phyloP scores from a whole-genome alignment of 306 rosid genomes.

The Astragalus glycyphyllos region DNA sequence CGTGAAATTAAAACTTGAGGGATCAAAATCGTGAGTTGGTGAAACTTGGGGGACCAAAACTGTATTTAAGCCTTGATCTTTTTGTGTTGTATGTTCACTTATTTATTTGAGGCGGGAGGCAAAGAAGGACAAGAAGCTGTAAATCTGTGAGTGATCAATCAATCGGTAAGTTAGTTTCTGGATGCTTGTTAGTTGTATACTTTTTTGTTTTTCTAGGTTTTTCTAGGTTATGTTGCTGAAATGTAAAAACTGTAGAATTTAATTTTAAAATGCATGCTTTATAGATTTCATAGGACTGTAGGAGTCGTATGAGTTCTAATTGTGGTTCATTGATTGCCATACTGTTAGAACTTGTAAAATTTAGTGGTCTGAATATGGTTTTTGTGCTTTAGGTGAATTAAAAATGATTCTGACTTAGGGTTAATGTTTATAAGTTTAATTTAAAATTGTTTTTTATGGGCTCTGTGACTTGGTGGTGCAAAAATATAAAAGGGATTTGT shows the following conservation, averaged over 20 bases:
- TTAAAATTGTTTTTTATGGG: neutral
- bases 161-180: too few species aligned
- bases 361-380: too few species aligned
- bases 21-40: too few species aligned
- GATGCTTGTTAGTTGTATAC: too few species aligned
- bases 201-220: neutral
- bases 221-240: neutral
- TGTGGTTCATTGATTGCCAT: neutral
- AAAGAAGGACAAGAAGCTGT: too few species aligned
- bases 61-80: too few species aligned
- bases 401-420: neutral
- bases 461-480: neutral
- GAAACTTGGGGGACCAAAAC: too few species aligned
- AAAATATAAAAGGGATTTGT: neutral
- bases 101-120: too few species aligned
- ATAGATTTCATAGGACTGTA: neutral
- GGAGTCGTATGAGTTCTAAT: neutral
- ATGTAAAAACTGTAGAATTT: constrained; percentile 12
- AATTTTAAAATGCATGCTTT: constrained; percentile 4
- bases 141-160: too few species aligned
- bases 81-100: too few species aligned
- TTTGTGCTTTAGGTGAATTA: too few species aligned
- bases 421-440: neutral
- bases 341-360: neutral
- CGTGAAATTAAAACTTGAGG: too few species aligned